Evolutionary conservation across 2,329 filamentous ascomycete genomes (phyloP), one percentile per base, ranked within the genome.

Genomic region (Trichophyton mentagrophytes): DNA sequence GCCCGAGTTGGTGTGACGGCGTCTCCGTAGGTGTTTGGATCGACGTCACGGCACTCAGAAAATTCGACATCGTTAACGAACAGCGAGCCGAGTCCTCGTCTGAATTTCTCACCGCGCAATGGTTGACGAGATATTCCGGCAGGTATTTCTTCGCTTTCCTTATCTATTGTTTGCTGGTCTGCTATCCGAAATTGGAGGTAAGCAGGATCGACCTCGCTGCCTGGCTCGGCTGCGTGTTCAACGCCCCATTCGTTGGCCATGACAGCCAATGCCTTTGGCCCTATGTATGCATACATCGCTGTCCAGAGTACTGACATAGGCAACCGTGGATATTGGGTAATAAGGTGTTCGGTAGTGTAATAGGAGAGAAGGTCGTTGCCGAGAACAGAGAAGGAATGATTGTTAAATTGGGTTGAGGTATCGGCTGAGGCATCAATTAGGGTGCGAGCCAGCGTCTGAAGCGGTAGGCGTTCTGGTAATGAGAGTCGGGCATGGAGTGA

Each of bases 231-330:
- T n/a, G 89, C 92, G 49, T 80, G 77, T 72, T 97, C 92, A 15
- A 97, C 85, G 75, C 93, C 93, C 93, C 93, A 99, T 76, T 93
- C 88, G 64, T 81, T 79, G 15, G 88, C 84, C 65, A 97, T 82
- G 20, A 85, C 79, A 58, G 85, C 78, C 55, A 97, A 80, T 0
- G 91, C 85, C 66, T 85, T 83, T 4, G 84, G 81, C 3, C 93
- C 93, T 55, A 86, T 82, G 72, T 90, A 97, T 55, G 89, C 90
- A 69, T 87, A 86, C 78, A 95, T 86, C 36, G 90, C 87, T 59
- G 90, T 85, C 75, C 90, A 95, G 59, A 96, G 78, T 61, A 99
- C 87, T n/a, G 82, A 76, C 81, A 93, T 88, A 60, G 93, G 93
- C 60, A 99, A 81, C 57, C 93, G 90, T 13, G 93, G 93, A 75